Evolutionary conservation across 371 early-diverging fungal species (phyloP).

Genomic region (Catenaria anguillulae): DNA sequence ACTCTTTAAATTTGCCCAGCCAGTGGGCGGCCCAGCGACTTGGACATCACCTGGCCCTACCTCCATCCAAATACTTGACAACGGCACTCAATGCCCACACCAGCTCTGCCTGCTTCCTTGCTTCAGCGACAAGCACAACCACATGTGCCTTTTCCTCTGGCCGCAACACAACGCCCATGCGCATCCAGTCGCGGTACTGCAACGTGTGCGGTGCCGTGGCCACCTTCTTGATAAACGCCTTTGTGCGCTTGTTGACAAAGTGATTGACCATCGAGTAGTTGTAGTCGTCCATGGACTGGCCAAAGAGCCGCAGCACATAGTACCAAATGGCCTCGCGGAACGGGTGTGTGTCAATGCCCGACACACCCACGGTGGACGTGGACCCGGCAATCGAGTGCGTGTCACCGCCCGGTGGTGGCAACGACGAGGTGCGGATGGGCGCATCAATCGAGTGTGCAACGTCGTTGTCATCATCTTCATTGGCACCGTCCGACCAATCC

Average conservation of each 20-base stretch:
- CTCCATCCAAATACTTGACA: constrained; percentile 12
- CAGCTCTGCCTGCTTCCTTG: constrained; percentile 42
- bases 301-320: constrained; percentile 26
- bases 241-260: constrained; percentile 27
- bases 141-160: constrained; percentile 54
- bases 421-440: too few relatives aligned
- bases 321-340: constrained; percentile 7
- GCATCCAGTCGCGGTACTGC: constrained; percentile 33
- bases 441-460: too few relatives aligned
- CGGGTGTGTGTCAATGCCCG: constrained; percentile 2
- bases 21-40: too few relatives aligned
- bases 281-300: constrained; percentile 47
- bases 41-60: not conserved
- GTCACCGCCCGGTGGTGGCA: not conserved
- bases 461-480: not conserved
- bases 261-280: constrained; percentile 30
- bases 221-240: constrained; percentile 31
- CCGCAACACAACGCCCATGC: constrained; percentile 39
- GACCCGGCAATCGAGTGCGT: not conserved
- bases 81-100: constrained; percentile 33
- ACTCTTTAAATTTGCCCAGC: too few relatives aligned
- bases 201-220: constrained; percentile 29
- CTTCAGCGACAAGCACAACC: constrained; percentile 41
- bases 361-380: not conserved
- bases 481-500: not conserved